Conservation (phyloP, 2,329 filamentous ascomycete genomes). For the Mycosphaerella arachidis region DNA sequence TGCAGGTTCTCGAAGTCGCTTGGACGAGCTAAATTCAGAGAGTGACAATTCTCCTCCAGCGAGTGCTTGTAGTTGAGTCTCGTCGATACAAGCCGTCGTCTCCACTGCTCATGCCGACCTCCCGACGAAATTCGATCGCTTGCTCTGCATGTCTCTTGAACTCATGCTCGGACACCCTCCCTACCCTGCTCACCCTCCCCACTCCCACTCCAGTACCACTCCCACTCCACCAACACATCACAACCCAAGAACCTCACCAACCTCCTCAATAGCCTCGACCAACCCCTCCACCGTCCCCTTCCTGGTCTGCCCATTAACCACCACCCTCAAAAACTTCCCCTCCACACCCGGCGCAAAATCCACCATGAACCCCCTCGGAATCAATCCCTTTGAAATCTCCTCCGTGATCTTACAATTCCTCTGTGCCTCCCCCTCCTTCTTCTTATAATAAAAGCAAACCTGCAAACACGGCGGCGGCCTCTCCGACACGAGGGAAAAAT, state of each 20-base stretch:
- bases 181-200: too few relatives aligned
- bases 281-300: conserved; percentile 60
- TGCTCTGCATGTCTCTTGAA: too few relatives aligned
- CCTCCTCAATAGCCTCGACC: conserved; percentile 54
- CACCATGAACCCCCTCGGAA: conserved; percentile 63
- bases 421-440: conserved; percentile 44
- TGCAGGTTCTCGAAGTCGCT: too few relatives aligned
- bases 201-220: too few relatives aligned
- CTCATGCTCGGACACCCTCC: too few relatives aligned
- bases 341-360: conserved; percentile 60
- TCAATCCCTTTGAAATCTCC: conserved; percentile 51
- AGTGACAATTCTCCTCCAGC: too few relatives aligned
- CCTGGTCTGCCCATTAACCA: conserved; percentile 60
- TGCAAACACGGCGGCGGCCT: conserved; percentile 84
- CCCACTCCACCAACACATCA: background rate
- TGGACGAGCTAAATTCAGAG: too few relatives aligned
- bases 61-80: too few relatives aligned
- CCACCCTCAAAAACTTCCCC: conserved; percentile 65
- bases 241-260: conserved; percentile 26
- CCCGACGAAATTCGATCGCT: too few relatives aligned
- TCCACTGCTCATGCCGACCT: too few relatives aligned
- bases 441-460: conserved; percentile 85
- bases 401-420: conserved; percentile 48
- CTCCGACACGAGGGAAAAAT: conserved; percentile 68
- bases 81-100: too few relatives aligned